Base-by-base conservation (phyloP, 2,329 filamentous ascomycete species). In the Colletotrichum navitas region DNA sequence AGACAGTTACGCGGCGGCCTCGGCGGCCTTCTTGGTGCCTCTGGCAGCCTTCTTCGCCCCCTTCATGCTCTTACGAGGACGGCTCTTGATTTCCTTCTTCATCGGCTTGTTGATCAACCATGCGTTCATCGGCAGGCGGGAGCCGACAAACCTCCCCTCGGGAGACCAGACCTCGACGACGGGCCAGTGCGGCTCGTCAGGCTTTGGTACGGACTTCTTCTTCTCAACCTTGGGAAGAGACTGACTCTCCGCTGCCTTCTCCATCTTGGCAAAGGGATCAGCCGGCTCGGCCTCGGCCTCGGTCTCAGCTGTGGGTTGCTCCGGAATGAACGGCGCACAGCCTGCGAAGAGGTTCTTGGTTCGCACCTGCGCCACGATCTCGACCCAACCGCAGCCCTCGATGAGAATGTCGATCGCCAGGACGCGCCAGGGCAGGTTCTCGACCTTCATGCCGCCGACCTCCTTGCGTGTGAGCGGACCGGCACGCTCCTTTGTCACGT, bases 371-470 rank as follows among this genome's bases (percentile, higher is more conserved):
- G 91, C 91, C 0, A 91, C 91, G 51, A 99, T 81, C 81, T 99
- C 96, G 2, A 99, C 88, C 93, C 97, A 99, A 10, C 96, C 96
- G 34, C 94, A 92, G 2, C 96, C 94, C 80, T 98, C 95, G 61
- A 99, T 90, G 18, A 99, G 84, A 32, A 99, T 90, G 78, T 99
- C 97, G 0, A 92, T 88, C 11, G 92, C 90, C 72, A 96, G 86
- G 2, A 98, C 90, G 18, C 89, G 88, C 81, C 95, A 99, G 0
- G 94, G 94, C 5, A 98, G 84, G 21, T 86, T 83, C 2, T 93
- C 90, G 0, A 92, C 87, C 67, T 88, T 90, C 56, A 91, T 84
- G 49, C 87, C 90, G 55, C 87, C 87, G 2, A 89, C 92, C 61
- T 88, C 85, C 69, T 86, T 88, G 41, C 86, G 84, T 4, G 92